Base-by-base conservation (phyloP, 1,284 basidiomycete species). In the Anthracocystis setariae region DNA sequence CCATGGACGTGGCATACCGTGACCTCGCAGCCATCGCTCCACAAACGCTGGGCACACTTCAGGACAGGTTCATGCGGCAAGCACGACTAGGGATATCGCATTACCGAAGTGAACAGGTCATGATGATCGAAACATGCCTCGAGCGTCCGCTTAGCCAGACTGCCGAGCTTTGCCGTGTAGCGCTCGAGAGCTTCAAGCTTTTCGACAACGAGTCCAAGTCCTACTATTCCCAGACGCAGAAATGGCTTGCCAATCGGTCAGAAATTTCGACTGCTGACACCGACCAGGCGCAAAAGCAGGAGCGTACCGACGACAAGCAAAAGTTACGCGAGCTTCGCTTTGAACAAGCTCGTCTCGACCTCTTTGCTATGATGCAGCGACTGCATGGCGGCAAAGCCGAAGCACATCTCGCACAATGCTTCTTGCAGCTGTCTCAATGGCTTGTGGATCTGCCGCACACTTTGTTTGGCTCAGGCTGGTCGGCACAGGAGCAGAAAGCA, bases 141-240 rank as follows among this genome's bases (percentile, higher is more conserved):
- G 73, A 73, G 33, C 50, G 43, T 4, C 78, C 78, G 13, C 60
- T 79, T 4, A 33, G 37, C 17, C 47, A 60, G 23, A 53, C 72
- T 21, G 51, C 50, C 33, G 74, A 76, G 12, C 58, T 66, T 25
- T 76, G 78, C 47, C 67, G 73, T 7, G 53, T 47, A 2, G 61
- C 57, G 8, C 60, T 57, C 32, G 72, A 76, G 15, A 43, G 60
- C 10, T 60, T 68, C 46, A 76, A 78, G 48, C 20, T 33, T 0
- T 78, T 79, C 23, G 72, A 78, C 7, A 52, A 48, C 18, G 71
- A 78, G 49, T 74, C 71, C 42, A 79, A 77, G 49, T 8, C 58
- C 1, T 81, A 77, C 47, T 79, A 81, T 43, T 64, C 70, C 10
- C 56, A 60, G n/a, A 79, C 76, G 9, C 77, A 79, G 29, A 79